Base-by-base conservation (phyloP, 371 early-diverging fungal genomes). In the Batkoa obscura region DNA sequence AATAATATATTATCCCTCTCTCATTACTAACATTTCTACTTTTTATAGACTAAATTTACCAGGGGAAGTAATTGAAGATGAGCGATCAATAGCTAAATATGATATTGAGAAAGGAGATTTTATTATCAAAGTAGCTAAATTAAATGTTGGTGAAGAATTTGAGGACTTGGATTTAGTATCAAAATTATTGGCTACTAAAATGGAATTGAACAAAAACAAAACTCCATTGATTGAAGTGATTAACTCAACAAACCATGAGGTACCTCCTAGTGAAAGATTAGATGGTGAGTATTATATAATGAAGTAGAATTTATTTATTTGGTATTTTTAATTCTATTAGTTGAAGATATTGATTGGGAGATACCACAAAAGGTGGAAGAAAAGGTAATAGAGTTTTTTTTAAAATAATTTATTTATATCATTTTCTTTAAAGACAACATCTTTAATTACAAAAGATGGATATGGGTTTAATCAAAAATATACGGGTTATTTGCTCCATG, bases 401-500 rank as follows among this genome's bases (percentile, higher is more conserved):
- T 1, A 60, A 57, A 23, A 23, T 23, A 23, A 23, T 23, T 23
- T 23, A 23, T 23, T 23, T 23, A 23, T 23, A 23, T 23, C 23
- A 23, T 4, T 3, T 41, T 50, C 58, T 36, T 13, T 30, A 12
- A 41, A 23, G 13, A n/a, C n/a, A 10, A 23, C 45, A 36, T 41
- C 48, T 3, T 50, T 34, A 32, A 2, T 65, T 0, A 59, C 60
- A 0, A 62, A 58, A 4, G 68, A 70, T 5, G 69, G 66, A n/a
- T 94, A 94, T 62, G 97, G 97, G 0, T 96, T 96, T 71, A 85
- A 93, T 66, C 74, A 80, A 49, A 78, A 79, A 45, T 88, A 93
- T 70, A 75, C 66, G 23, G 87, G 86, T 2, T 79, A 78, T 58
- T 85, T 86, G 39, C 65, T 72, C 0, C 86, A 89, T 57, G 76